Evolutionary conservation across 1,139 yeast genomes (phyloP), one percentile per base, ranked within the genome.

Genomic region (Yamadazyma siamensis): DNA sequence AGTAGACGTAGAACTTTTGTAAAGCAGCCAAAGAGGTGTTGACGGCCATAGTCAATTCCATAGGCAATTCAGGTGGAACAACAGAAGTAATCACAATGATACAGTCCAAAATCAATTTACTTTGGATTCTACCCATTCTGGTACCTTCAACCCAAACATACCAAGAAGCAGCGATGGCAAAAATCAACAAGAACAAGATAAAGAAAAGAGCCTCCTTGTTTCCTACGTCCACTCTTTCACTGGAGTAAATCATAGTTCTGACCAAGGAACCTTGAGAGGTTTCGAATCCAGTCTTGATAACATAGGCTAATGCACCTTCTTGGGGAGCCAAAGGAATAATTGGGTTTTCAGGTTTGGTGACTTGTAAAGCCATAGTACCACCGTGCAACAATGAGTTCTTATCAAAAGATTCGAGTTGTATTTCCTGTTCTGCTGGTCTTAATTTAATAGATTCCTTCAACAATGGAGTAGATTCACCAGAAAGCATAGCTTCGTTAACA

Each of bases 71-170:
- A 31, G 99, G 98, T 25, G 99, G 99, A 26, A 91, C 99, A 45
- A 91, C 99, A 28, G 97, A 89, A 13, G 99, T 91, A 47, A 91
- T 76, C 49, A 91, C 94, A 54, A 91, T 77, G 44, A 91, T 84
- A 80, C 98, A 94, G 61, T 91, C 97, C 54, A 91, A 74, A 46
- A 91, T 81, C 54, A 91, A 76, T 63, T 91, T 91, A 34, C 95
- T 85, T 59, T 91, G 95, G 49, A 86, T 77, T 65, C 98, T 83
- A 49, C 96, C 97, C 86, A 86, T 82, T 58, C 74, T 80, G 23
- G 95, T 83, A 61, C 99, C 98, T 63, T 91, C 96, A 38, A 83
- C 83, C 99, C 99, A 91, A 33, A 91, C 98, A 54, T 91, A 94
- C 88, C 96, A 85, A 21, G 95, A 82, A 23, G 99, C 98, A 49